Base-by-base conservation (phyloP, 2,329 filamentous ascomycete genomes). In the Colletotrichum sp. region DNA sequence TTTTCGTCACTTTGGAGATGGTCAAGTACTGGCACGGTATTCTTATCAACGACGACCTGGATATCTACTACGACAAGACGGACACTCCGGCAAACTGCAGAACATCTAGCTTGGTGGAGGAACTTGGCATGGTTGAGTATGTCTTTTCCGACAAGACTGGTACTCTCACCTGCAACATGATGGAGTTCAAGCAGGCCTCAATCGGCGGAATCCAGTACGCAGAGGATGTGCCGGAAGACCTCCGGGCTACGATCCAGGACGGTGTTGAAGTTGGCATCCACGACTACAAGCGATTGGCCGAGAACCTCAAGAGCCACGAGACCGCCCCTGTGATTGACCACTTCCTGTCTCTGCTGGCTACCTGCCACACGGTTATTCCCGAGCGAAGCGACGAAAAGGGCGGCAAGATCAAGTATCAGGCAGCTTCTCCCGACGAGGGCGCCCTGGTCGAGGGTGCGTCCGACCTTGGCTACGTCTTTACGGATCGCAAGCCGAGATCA, bases 21-120 rank as follows among this genome's bases (percentile, higher is more conserved):
- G 96, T 99, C 86, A 99, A 99, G 84, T 98, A 98, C 82, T 98
- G 94, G 88, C 96, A 98, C 78, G 97, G 95, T n/a, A 97, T 97
- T 79, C 90, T 99, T 76, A 99, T 99, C 83, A 98, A 98, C 81
- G 96, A 96, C 70, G 97, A 99, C 82, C 89, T 99, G 70, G 97
- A 99, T 81, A 99, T 99, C 78, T 99, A 99, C 85, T 95, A 99
- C 82, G 94, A 98, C 79, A 94, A 95, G 81, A 98, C 93, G 1
- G 96, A 99, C 79, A 99, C 96, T 0, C 95, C 97, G 15, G 96
- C 97, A 7, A 98, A 97, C 77, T 99, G 97, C 84, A 92, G 97
- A 79, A 99, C 97, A 1, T 98, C 96, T 3, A 98, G 96, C 77
- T 87, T 99, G 81, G 97, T 99, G 13, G 97, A 99, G 85, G 97